Conservation (phyloP, 106 monocot species). For the Acorus gramineus region DNA sequence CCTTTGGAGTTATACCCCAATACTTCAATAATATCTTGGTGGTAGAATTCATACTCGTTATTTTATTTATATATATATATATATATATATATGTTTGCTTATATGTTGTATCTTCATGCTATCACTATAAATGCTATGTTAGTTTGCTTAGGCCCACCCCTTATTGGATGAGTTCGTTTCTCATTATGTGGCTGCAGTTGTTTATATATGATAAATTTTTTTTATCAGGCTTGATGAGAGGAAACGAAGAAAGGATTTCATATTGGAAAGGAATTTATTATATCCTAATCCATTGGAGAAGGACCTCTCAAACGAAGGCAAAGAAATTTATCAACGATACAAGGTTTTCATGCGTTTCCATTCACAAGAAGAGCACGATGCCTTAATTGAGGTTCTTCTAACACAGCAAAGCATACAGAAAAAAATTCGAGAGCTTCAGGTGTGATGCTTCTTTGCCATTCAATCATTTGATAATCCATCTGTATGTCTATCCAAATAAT, state of each 20-base stretch:
- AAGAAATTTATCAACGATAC: slow-evolving; percentile 66
- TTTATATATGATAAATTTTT: not conserved
- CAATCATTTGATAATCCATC: no score
- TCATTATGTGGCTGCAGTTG: not conserved
- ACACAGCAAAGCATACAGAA: slow-evolving; percentile 73
- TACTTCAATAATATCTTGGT: no score
- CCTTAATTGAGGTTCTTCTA: slow-evolving; percentile 42
- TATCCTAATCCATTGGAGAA: slow-evolving; percentile 81
- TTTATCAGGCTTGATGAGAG: slow-evolving; percentile 83
- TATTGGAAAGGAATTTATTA: slow-evolving; percentile 91
- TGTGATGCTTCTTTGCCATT: slow-evolving; percentile 4
- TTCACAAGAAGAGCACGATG: slow-evolving; percentile 66
- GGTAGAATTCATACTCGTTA: no score
- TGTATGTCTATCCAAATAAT: no score
- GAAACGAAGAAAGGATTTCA: slow-evolving; percentile 85
- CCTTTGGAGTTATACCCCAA: no score
- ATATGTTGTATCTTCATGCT: not conserved
- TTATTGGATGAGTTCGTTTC: not conserved
- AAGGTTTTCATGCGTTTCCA: slow-evolving; percentile 96
- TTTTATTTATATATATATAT: no score
- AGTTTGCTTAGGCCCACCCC: no score
- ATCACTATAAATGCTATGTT: no score
- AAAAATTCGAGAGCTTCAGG: slow-evolving; percentile 95
- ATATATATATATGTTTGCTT: not conserved
- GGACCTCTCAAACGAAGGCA: slow-evolving; percentile 74